phyloP scores from a whole-genome alignment of 2,329 filamentous ascomycete species.

The Neospermospora avenae region DNA sequence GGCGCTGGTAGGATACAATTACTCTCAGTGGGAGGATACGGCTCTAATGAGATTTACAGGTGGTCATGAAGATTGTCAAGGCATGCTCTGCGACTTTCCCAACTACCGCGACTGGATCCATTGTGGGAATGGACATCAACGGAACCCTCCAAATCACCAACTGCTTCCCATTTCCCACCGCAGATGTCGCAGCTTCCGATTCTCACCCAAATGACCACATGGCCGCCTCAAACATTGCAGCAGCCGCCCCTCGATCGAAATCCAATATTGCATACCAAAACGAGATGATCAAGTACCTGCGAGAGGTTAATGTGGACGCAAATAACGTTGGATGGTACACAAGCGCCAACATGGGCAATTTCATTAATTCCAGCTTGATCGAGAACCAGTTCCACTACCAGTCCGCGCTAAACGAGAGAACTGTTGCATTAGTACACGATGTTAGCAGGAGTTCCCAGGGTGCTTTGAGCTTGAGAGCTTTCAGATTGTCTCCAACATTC shows the following conservation, averaged over 20 bases:
- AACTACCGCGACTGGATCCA: slow-evolving; percentile 80
- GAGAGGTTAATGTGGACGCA: slow-evolving; percentile 97
- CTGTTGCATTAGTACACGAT: slow-evolving; percentile 89
- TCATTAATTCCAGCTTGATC: slow-evolving; percentile 89
- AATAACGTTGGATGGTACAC: slow-evolving; percentile 99
- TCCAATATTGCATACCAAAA: slow-evolving; percentile 83
- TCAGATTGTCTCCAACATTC: slow-evolving; percentile 83
- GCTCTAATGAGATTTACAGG: slow-evolving; percentile 47
- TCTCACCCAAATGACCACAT: slow-evolving; percentile 67
- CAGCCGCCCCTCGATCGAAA: slow-evolving; percentile 88
- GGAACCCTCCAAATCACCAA: slow-evolving; percentile 87
- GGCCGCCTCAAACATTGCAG: slow-evolving; percentile 68
- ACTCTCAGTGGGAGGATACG: slow-evolving; percentile 31
- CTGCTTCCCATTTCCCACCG: slow-evolving; percentile 86
- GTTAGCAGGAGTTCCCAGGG: slow-evolving; percentile 94
- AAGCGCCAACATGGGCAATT: slow-evolving; percentile 98
- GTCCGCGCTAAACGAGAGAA: slow-evolving; percentile 82
- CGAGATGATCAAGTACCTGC: slow-evolving; percentile 95
- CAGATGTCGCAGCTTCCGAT: slow-evolving; percentile 67
- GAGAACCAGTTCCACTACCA: slow-evolving; percentile 99
- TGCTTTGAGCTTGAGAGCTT: slow-evolving; percentile 83
- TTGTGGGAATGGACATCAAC: slow-evolving; percentile 89
- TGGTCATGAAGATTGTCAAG: slow-evolving; percentile 98
- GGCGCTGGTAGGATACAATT: slow-evolving; percentile 68
- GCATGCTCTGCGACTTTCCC: slow-evolving; percentile 88